phyloP scores from a whole-genome alignment of 2,329 filamentous ascomycete genomes.

The Neospermospora avenae region DNA sequence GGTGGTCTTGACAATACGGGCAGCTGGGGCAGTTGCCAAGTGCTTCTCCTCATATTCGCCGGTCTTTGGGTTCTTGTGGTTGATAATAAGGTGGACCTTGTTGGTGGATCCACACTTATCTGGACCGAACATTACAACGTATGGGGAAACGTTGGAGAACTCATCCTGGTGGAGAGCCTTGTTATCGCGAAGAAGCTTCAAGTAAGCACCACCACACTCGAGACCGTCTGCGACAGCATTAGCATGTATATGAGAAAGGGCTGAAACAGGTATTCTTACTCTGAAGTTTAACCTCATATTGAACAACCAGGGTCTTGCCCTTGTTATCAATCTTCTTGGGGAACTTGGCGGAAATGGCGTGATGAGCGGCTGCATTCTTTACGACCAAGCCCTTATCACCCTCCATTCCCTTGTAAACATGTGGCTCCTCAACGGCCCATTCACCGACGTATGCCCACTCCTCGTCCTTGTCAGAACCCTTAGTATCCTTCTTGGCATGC shows the following conservation, averaged over 20 bases:
- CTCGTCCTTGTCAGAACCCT: constrained; percentile 69
- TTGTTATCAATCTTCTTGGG: constrained; percentile 95
- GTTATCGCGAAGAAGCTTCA: constrained; percentile 98
- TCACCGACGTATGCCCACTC: constrained; percentile 98
- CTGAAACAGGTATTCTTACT: constrained; percentile 54
- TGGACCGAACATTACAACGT: constrained; percentile 99
- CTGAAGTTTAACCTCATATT: constrained; percentile 99
- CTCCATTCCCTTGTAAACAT: constrained; percentile 84
- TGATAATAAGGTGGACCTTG: constrained; percentile 99
- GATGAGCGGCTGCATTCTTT: constrained; percentile 97
- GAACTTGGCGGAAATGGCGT: constrained; percentile 99
- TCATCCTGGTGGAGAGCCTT: constrained; percentile 95
- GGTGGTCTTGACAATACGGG: constrained; percentile 86
- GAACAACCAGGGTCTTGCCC: constrained; percentile 93
- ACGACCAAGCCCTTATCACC: constrained; percentile 96
- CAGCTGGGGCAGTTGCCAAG: constrained; percentile 76
- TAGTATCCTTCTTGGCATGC: constrained; percentile 88
- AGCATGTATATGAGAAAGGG: constrained; percentile 28
- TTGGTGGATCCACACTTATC: constrained; percentile 99
- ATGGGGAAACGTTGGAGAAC: constrained; percentile 95
- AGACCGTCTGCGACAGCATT: constrained; percentile 66
- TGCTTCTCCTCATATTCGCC: constrained; percentile 99
- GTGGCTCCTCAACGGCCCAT: constrained; percentile 95
- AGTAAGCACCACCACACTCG: constrained; percentile 96
- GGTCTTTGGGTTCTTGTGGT: constrained; percentile 99